Evolutionary conservation across 2,329 filamentous ascomycete genomes (phyloP).

Genomic region (Diaporthe capsici): DNA sequence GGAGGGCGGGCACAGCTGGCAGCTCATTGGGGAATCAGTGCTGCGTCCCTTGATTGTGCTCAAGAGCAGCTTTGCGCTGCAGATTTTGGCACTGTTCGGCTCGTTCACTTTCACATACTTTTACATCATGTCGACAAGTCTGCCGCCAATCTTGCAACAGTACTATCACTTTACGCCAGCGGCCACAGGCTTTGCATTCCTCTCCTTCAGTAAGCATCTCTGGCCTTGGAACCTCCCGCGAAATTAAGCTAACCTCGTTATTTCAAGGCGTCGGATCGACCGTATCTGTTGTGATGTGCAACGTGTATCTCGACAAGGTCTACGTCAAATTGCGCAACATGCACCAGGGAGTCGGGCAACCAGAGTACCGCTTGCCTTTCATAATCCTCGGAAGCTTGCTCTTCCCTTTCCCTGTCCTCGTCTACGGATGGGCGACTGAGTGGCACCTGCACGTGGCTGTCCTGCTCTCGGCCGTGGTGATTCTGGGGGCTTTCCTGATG

Average conservation of each 20-base stretch:
- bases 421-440: constrained; percentile 68
- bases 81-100: constrained; percentile 61
- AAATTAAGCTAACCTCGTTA: constrained; percentile 38
- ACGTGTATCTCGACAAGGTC: constrained; percentile 65
- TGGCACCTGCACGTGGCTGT: constrained; percentile 56
- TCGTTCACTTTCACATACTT: constrained; percentile 65
- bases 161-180: constrained; percentile 65
- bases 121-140: constrained; percentile 67
- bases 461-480: constrained; percentile 59
- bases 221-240: too few species aligned
- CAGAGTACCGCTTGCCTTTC: constrained; percentile 69
- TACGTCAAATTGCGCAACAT: constrained; percentile 62
- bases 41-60: constrained; percentile 62
- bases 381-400: constrained; percentile 60
- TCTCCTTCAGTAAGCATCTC: constrained; percentile 63
- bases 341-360: constrained; percentile 57
- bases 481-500: constrained; percentile 62
- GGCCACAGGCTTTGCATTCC: constrained; percentile 65
- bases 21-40: constrained; percentile 55
- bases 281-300: constrained; percentile 63
- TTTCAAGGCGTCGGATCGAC: constrained; percentile 62
- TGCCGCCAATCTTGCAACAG: constrained; percentile 64
- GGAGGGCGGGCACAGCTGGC: constrained; percentile 47
- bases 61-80: constrained; percentile 66
- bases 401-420: constrained; percentile 59